Conservation (phyloP, 2,329 filamentous ascomycete species). For the Mycosphaerella sp. region DNA sequence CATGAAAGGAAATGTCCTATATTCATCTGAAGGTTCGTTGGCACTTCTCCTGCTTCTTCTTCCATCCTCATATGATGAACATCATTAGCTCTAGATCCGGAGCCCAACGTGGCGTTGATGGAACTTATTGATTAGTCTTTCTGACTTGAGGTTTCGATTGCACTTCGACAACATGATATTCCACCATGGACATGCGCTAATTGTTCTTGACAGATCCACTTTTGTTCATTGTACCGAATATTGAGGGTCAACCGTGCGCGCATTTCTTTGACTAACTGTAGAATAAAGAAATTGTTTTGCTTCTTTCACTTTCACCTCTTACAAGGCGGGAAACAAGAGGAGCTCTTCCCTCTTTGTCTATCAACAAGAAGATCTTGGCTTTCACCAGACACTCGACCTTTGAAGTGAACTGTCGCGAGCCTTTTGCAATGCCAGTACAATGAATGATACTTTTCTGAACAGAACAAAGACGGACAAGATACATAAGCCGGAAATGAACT, state of each 20-base stretch:
- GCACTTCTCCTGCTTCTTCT: neutral
- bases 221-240: neutral
- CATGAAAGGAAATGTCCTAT: neutral
- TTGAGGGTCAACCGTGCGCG: neutral
- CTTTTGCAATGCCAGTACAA: neutral
- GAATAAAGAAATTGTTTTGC: neutral
- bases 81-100: slow-evolving; percentile 12
- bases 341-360: neutral
- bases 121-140: slow-evolving; percentile 10
- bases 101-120: slow-evolving; percentile 9
- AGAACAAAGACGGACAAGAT: neutral
- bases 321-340: neutral
- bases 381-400: neutral
- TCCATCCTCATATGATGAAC: neutral
- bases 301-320: neutral
- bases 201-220: neutral
- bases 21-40: neutral
- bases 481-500: neutral
- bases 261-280: neutral
- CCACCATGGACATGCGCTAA: neutral
- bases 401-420: neutral
- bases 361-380: neutral
- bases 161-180: neutral
- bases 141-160: neutral
- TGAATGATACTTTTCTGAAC: neutral